These are phyloP conservation scores for Dictyostelium citrinum DNA, from an alignment of 78 protist species.

Conservation along the genomic window DNA sequence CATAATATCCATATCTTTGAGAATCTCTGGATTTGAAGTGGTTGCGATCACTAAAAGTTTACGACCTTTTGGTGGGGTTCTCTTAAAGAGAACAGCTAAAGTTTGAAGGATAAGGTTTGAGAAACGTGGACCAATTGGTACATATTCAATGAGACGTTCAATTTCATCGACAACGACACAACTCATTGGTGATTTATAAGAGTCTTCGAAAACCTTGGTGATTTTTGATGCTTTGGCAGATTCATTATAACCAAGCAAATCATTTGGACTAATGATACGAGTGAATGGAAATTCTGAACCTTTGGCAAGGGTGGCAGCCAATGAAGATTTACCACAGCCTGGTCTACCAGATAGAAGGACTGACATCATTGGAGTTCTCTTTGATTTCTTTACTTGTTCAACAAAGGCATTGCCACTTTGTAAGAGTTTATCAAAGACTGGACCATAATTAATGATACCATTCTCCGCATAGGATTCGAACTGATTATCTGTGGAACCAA, in stretches of 20 bases:
- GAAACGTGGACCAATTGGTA: slow-evolving; percentile 97
- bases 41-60: slow-evolving; percentile 94
- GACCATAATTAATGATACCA: slow-evolving; percentile 88
- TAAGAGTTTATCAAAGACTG: slow-evolving; percentile 69
- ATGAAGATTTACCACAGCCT: slow-evolving; percentile 96
- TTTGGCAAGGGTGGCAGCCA: slow-evolving; percentile 95
- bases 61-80: slow-evolving; percentile 91
- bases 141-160: slow-evolving; percentile 97
- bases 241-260: slow-evolving; percentile 89
- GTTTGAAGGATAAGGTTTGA: slow-evolving; percentile 96
- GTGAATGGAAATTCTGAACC: slow-evolving; percentile 93
- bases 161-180: slow-evolving; percentile 95
- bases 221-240: slow-evolving; percentile 76
- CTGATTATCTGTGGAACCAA: slow-evolving; percentile 90
- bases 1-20: slow-evolving; percentile 80
- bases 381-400: slow-evolving; percentile 82
- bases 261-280: slow-evolving; percentile 91
- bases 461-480: slow-evolving; percentile 46
- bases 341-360: slow-evolving; percentile 88
- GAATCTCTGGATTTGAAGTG: slow-evolving; percentile 73
- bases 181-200: slow-evolving; percentile 94
- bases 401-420: slow-evolving; percentile 59
- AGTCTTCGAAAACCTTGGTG: slow-evolving; percentile 96
- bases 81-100: slow-evolving; percentile 87
- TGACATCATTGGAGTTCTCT: slow-evolving; percentile 88